Base-by-base conservation (phyloP, 73 alveolate genomes). In the Symbiodinium natans region DNA sequence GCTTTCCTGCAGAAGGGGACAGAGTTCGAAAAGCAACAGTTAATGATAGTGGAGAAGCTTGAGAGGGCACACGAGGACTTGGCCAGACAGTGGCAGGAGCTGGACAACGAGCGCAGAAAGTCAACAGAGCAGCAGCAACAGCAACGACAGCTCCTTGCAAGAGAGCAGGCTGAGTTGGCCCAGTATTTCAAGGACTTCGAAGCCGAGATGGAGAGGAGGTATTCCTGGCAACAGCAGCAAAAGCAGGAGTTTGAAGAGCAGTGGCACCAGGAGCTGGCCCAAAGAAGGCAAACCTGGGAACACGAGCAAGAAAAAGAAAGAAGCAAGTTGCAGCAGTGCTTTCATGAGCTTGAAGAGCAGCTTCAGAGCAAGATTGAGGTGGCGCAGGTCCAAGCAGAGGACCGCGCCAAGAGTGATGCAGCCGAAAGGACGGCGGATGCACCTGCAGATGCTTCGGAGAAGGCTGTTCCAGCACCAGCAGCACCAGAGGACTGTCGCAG, bases 71-170 rank as follows among this genome's bases (percentile, higher is more conserved):
- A 88, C 71, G 86, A 88, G 63, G 95, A 88, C 29, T 41, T 88
- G 95, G 95, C 95, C 68, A 88, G 71, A 71, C 95, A 88, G 21
- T 88, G 95, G 95, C 95, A 88, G n/a, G 95, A 88, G 31, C 95
- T 88, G 41, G 95, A 88, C 73, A 40, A 29, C 9, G 95, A 88
- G 41, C 40, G 95, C 42, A 80, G 36, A 9, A 88, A 31, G 74
- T 59, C 95, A 29, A 59, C 40, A 1, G 74, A 88, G 73, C 84
- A 88, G 83, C 95, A 88, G 23, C 41, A 82, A 41, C 74, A 68
- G 36, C 95, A 56, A 29, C 68, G 41, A 27, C 73, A 88, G 73
- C 71, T 38, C 41, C 71, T 88, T 25, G 95, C 95, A 31, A 29
- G 41, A 40, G 95, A 88, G 11, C 95, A 88, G 40, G 86, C 95